Evolutionary conservation across 768 basidiomycete species (phyloP).

Genomic region (Suillus subaureus): DNA sequence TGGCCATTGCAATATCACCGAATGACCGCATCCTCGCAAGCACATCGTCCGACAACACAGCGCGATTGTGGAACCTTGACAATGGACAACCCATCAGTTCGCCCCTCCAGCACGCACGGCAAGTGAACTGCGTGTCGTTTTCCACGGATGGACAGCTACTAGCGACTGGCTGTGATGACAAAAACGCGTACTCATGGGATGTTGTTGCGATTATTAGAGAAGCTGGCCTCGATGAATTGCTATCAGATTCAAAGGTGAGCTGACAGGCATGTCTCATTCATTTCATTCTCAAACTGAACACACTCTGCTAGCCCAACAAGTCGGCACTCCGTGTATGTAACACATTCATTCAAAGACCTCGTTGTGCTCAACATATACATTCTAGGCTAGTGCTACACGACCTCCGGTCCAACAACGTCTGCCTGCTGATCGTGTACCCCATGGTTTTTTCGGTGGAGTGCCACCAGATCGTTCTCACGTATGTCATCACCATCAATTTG

Average conservation of each 20-base stretch:
- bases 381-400: background rate
- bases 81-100: too few species aligned
- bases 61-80: too few species aligned
- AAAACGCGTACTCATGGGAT: background rate
- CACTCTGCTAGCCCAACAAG: background rate
- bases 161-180: too few species aligned
- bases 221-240: background rate
- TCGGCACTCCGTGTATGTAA: background rate
- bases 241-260: background rate
- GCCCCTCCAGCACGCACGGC: too few species aligned
- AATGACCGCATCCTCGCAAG: background rate
- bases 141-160: too few species aligned
- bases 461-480: background rate
- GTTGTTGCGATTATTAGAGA: background rate
- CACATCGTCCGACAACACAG: fast-evolving
- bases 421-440: background rate
- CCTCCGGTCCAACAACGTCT: background rate
- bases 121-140: too few species aligned
- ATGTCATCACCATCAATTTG: background rate
- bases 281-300: background rate
- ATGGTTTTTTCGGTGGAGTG: background rate
- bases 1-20: background rate
- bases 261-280: background rate
- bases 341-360: background rate
- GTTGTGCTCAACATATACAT: background rate